Evolutionary conservation across 192 early-diverging fungal species (phyloP).

Genomic region (Coemansia umbellata): DNA sequence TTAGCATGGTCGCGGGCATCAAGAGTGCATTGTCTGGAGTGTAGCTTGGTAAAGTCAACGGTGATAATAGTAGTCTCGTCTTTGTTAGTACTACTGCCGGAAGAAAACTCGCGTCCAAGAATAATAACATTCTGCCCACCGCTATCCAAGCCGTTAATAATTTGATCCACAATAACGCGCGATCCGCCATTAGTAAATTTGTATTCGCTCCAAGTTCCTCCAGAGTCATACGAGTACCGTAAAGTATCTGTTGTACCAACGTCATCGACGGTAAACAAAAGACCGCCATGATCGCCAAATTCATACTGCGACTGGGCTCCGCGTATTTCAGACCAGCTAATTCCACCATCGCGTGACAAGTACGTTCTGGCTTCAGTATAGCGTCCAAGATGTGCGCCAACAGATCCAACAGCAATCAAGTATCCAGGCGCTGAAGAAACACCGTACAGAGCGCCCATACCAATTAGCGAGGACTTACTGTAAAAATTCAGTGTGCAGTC

Average conservation of each 20-base stretch:
- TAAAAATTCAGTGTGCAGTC: conserved; percentile 81
- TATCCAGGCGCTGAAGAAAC: conserved; percentile 70
- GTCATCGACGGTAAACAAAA: conserved; percentile 75
- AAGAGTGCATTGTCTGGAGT: conserved; percentile 46
- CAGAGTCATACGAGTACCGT: conserved; percentile 77
- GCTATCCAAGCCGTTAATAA: conserved; percentile 54
- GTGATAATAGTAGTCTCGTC: conserved; percentile 38
- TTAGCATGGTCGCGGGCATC: conserved; percentile 51
- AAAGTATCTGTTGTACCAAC: conserved; percentile 62
- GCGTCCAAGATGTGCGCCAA: conserved; percentile 61
- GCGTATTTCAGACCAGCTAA: conserved; percentile 72
- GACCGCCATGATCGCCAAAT: conserved; percentile 88
- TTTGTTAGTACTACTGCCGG: conserved; percentile 12
- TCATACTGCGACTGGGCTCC: conserved; percentile 68
- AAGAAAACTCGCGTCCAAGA: conserved; percentile 50
- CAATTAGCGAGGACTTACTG: conserved; percentile 56
- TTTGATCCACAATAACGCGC: conserved; percentile 55
- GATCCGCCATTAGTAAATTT: conserved; percentile 49
- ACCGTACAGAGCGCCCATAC: conserved; percentile 63
- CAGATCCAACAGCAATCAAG: conserved; percentile 88
- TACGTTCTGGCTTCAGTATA: conserved; percentile 68
- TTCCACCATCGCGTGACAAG: conserved; percentile 81
- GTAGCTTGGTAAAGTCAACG: conserved; percentile 59
- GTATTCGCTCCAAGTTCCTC: conserved; percentile 65
- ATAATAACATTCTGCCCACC: conserved; percentile 74